Base-by-base conservation (phyloP, 495 filamentous ascomycete species). In the Penicillium herquei region DNA sequence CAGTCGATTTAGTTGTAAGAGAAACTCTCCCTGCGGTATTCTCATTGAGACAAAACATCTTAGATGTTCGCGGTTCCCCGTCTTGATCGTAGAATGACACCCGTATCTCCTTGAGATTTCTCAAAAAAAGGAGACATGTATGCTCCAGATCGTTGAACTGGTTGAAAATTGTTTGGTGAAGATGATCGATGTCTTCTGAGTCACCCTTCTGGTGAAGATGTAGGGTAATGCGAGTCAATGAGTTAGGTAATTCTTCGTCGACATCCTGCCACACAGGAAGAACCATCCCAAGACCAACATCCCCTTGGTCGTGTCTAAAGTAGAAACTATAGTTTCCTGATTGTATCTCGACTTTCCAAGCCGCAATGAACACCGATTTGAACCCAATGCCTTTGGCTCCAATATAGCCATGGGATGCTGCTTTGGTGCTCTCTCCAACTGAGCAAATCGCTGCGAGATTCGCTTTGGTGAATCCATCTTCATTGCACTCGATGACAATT, bases 321-420 rank as follows among this genome's bases (percentile, higher is more conserved):
- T 18, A 44, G 26, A 31, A 44, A 31, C 8, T 7, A 13, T 21
- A 80, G 9, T 55, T 11, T 3, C 74, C 70, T 1, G 78, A 83
- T 45, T 77, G 72, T 12, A 83, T 74, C 30, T 74, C 68, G 0
- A 76, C 79, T 43, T 72, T 75, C 55, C 58, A 69, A 3, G 76
- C 74, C 1, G 73, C 73, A 42, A 67, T 79, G 57, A 83, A 83
- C 0, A 81, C 74, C 0, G 77, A 79, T 52, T 81, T 81, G 64
- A 83, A 81, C 0, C 80, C 78, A 21, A 81, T 78, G 0, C 75
- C 76, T 49, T 81, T 81, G 47, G 76, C 74, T 3, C 78, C 78
- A 60, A 79, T 75, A 51, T 78, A 79, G 1, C 72, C 71, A 46
- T 66, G 62, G 8, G 60, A 47, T 7, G 53, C 59, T 0, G 57